Conservation (phyloP, 2,329 filamentous ascomycete genomes). For the Pseudogymnoascus sp. region DNA sequence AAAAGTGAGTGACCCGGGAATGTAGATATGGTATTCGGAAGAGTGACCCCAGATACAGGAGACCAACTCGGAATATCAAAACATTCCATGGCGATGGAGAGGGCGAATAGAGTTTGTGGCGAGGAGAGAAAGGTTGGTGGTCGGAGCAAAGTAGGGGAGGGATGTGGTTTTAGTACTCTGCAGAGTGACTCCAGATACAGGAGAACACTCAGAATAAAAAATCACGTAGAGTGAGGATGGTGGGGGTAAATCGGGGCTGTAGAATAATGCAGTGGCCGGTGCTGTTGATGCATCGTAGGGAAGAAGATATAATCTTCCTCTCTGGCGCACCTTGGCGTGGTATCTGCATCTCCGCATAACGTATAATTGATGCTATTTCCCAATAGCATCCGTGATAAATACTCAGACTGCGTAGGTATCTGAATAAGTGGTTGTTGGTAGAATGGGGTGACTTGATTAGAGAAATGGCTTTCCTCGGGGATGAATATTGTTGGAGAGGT, state of each 20-base stretch:
- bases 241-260: not conserved
- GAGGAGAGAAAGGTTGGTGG: not conserved
- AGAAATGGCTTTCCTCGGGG: not conserved
- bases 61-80: not conserved
- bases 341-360: not conserved
- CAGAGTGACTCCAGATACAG: not conserved
- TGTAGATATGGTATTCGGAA: not conserved
- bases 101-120: not conserved
- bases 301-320: not conserved
- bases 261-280: not conserved
- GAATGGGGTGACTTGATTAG: not conserved
- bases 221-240: not conserved
- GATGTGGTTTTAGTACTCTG: not conserved
- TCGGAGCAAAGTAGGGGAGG: not conserved
- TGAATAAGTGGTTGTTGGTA: not conserved
- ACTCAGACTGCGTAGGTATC: not conserved
- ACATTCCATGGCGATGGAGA: not conserved
- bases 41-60: not conserved
- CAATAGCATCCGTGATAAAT: not conserved
- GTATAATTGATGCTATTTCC: not conserved
- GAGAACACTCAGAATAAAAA: not conserved
- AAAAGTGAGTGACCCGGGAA: not conserved
- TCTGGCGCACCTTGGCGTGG: not conserved
- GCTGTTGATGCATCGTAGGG: not conserved
- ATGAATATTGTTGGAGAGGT: not conserved